These are phyloP conservation scores for Entomortierella parvispora DNA, from an alignment of 192 early-diverging fungal genomes.

Conservation along the genomic window DNA sequence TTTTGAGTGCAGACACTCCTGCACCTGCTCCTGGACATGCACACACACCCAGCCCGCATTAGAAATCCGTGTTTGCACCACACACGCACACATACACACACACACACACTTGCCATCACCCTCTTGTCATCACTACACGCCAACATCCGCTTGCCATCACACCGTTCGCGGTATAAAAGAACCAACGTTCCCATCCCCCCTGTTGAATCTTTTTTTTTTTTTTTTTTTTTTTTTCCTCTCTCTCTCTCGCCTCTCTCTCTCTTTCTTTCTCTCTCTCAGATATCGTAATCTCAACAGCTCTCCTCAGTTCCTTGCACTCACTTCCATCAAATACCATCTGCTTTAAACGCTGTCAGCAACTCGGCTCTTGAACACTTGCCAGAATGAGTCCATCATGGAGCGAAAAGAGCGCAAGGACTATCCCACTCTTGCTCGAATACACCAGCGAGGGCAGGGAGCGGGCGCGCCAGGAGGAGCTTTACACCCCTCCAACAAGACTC, in stretches of 20 bases:
- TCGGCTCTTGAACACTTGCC: not conserved
- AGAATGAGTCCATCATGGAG: constrained; percentile 10
- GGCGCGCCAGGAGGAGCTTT: constrained; percentile 32
- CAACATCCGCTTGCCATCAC: too few relatives aligned
- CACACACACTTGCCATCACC: too few relatives aligned
- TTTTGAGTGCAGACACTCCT: too few relatives aligned
- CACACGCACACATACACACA: too few relatives aligned
- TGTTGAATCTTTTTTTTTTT: not conserved
- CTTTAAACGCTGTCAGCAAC: not conserved
- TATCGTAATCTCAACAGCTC: too few relatives aligned
- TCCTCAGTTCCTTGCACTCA: not conserved
- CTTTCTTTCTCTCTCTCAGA: constrained; percentile 5
- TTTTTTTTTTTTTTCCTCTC: not conserved
- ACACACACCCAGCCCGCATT: not conserved
- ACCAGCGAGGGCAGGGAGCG: constrained; percentile 33
- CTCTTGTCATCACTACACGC: too few relatives aligned
- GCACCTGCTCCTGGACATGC: too few relatives aligned
- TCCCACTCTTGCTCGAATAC: constrained; percentile 39
- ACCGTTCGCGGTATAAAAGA: too few relatives aligned
- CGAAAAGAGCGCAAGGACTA: constrained; percentile 2
- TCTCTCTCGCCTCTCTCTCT: not conserved
- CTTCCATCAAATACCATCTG: not conserved
- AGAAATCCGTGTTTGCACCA: too few relatives aligned
- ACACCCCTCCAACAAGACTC: constrained; percentile 25
- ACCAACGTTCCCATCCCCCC: not conserved